Base-by-base conservation (phyloP, 75 land plant species). In the Cupressus sempervirens region DNA sequence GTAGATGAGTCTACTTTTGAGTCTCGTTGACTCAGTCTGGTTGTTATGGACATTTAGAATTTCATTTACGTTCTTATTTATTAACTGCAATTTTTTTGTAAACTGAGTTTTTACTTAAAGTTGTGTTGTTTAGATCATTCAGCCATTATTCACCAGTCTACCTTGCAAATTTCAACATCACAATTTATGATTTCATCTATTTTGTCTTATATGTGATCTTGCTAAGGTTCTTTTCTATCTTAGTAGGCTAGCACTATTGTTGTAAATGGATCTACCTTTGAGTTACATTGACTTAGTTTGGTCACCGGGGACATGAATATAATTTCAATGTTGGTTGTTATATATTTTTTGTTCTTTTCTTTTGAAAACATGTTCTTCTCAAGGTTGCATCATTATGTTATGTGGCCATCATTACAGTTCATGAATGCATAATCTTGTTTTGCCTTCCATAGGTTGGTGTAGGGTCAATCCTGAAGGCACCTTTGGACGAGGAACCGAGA, bases 391-490 rank as follows among this genome's bases (percentile, higher is more conserved):
- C n/a, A 79, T 41, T 79, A 79, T 3, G n/a, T 79, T 7, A 79
- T 43, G 23, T n/a, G 29, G 46, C 30, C 14, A 7, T 43, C 26
- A 45, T 26, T 79, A 45, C n/a, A 43, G 0, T 79, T 79, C 46
- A 45, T 43, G 9, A 18, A 40, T 76, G 48, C 32, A 43, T 79
- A 40, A 77, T 77, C 41, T 41, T 77, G 13, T 79, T 79, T 79
- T 45, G 23, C 41, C 40, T 79, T 79, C 50, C 32, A 40, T 86
- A 95, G 97, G 95, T 96, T 86, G 98, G 97, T 10, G 88, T 91
- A 48, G 95, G 94, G 80, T 96, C 98, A 13, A 83, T 91, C 46
- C 90, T 96, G 53, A 95, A 93, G 73, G 98, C 98, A 84, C 98
- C 98, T 82, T 84, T 93, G 88, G 93, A 93, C 85, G 89, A 91